Base-by-base conservation (phyloP, 768 basidiomycete genomes). In the Galerina sulciceps region DNA sequence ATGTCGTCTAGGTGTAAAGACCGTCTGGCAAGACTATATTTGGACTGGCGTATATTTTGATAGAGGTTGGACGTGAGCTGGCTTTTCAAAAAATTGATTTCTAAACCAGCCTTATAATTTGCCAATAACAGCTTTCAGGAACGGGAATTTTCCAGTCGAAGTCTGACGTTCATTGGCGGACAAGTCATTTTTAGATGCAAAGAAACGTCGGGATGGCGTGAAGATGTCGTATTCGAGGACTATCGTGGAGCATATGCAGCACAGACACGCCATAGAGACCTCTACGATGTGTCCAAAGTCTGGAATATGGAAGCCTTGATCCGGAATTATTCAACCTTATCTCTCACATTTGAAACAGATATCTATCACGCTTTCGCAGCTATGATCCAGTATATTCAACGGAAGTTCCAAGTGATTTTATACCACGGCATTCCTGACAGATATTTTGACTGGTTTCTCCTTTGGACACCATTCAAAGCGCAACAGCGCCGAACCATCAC, bases 301-400 rank as follows among this genome's bases (percentile, higher is more conserved):
- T 37, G 49, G 36, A 14, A 46, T 13, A 18, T 37, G 6, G 57
- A 58, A 40, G 50, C 26, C 2, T 42, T 53, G 2, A 51, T 52
- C n/a, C 22, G 17, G 23, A 18, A 23, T 6, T 58, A 58, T 36
- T 45, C 57, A 4, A 22, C 31, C 4, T 35, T 50, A 18, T 53
- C 57, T 6, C 34, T 58, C 15, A 58, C 42, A 26, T 52, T 44
- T 47, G 35, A 52, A 10, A 13, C 35, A 2, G 57, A 58, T 42
- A 53, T 58, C n/a, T 58, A 58, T 43, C n/a, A 58, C n/a, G 51
- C 57, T 9, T 51, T 58, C 31, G 57, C 49, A 6, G 57, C 42
- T 18, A 17, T 53, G n/a, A 43, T 51, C 2, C 22, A 35, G 35
- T 45, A 51, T 23, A 44, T 58, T 35, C 20, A 53, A 23, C 52